A percentile compares a stretch with the other conserved stretches of the same genome.
These are phyloP conservation scores for Arachis hypogaea DNA, from an alignment of 306 rosid species.

Conservation along the genomic window DNA sequence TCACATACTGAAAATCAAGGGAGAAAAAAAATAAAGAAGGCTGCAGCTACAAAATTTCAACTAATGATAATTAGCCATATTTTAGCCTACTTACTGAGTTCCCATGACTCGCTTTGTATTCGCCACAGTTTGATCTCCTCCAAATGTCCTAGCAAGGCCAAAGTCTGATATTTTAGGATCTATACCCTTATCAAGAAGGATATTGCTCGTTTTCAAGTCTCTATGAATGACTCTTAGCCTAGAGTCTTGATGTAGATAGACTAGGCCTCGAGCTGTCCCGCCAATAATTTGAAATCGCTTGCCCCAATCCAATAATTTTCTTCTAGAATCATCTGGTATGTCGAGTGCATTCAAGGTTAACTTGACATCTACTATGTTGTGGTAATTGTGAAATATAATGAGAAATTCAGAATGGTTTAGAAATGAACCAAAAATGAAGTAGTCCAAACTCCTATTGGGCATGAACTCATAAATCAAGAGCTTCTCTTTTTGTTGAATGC, in stretches of 20 bases:
- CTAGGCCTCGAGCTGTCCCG: neutral
- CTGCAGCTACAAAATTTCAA: neutral
- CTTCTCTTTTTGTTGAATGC: constrained; percentile 5
- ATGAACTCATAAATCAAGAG: constrained; percentile 13
- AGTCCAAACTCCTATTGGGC: constrained; percentile 33
- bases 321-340: constrained; percentile 1
- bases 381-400: neutral
- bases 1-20: neutral
- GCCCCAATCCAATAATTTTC: constrained; percentile 28
- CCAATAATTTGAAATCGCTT: constrained; percentile 18
- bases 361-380: neutral
- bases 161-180: constrained; percentile 27
- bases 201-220: neutral
- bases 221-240: constrained; percentile 1
- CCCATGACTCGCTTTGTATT: constrained; percentile 1
- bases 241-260: constrained; percentile 21
- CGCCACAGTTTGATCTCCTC: constrained; percentile 8
- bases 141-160: constrained; percentile 14
- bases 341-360: neutral
- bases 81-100: neutral
- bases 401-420: neutral
- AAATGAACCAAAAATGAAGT: constrained; percentile 32
- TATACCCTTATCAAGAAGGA: neutral
- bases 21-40: no score
- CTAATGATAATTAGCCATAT: no score